Percentiles rank a stretch among this genome's conserved stretches.
These are phyloP conservation scores for Melampsora larici-populina DNA, from an alignment of 1,284 basidiomycete species.

Conservation along the genomic window DNA sequence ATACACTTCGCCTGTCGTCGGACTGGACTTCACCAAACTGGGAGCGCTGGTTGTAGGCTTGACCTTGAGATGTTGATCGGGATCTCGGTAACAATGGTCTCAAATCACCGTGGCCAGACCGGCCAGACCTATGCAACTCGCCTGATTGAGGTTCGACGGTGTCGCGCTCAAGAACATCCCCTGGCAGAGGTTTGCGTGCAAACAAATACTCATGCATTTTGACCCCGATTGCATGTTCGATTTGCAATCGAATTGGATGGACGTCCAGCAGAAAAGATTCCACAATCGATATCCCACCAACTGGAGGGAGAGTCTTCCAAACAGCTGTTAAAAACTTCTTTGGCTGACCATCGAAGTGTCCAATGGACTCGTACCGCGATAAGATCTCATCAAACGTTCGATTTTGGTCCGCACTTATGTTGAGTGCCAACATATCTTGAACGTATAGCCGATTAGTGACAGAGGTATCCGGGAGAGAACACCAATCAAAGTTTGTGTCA, in stretches of 20 bases:
- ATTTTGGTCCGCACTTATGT: conserved; percentile 75
- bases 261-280: conserved; percentile 76
- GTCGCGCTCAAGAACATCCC: conserved; percentile 17
- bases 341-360: neutral
- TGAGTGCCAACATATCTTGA: conserved; percentile 75
- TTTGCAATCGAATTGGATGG: conserved; percentile 81
- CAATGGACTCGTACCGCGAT: conserved; percentile 59
- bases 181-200: conserved; percentile 45
- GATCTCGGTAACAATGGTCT: conserved; percentile 15
- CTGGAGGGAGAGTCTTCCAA: conserved; percentile 79
- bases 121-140: conserved; percentile 46
- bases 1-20: conserved; percentile 15
- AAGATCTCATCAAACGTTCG: conserved; percentile 77
- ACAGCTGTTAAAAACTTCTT: conserved; percentile 62
- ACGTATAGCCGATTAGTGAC: conserved; percentile 74
- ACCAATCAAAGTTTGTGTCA: conserved; percentile 75
- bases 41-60: neutral
- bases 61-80: conserved; percentile 4
- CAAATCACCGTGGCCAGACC: neutral
- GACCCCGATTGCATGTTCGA: conserved; percentile 76
- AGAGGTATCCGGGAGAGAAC: conserved; percentile 83
- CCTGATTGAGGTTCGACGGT: conserved; percentile 52
- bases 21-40: conserved; percentile 9
- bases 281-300: conserved; percentile 89
- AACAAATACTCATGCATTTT: conserved; percentile 86